Percentiles rank a stretch among this genome's conserved stretches.
These are phyloP conservation scores for Lactarius psammicola DNA, from an alignment of 768 basidiomycete species.

Conservation along the genomic window DNA sequence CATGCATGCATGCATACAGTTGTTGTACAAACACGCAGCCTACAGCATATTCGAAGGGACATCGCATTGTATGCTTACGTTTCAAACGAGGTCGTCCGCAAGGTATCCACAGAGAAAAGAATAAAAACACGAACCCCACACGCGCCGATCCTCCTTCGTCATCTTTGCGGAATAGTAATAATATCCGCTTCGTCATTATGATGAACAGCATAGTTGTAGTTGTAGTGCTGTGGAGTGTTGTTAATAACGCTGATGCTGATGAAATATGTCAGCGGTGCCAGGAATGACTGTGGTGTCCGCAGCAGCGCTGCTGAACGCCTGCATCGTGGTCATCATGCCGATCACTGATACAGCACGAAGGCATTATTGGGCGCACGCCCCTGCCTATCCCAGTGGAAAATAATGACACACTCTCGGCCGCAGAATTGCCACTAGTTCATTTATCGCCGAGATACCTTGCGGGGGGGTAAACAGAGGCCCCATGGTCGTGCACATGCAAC, in stretches of 20 bases:
- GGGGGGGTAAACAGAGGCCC: constrained; percentile 4
- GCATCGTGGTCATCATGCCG: constrained; percentile 17
- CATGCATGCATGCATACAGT: not conserved
- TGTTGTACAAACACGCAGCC: not conserved
- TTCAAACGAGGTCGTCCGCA: constrained; percentile 12
- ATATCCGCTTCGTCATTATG: not conserved
- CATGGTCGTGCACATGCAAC: not conserved
- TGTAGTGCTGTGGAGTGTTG: not conserved
- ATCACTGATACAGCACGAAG: constrained; percentile 3
- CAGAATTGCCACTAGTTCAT: constrained; percentile 8
- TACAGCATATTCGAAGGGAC: not conserved
- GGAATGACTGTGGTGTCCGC: not conserved
- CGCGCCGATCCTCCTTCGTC: constrained; percentile 18
- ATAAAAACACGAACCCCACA: constrained; percentile 11
- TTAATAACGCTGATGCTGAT: constrained; percentile 1
- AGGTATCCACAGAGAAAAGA: constrained; percentile 5
- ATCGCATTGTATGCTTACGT: constrained; percentile 1
- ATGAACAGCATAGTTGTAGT: constrained; percentile 8
- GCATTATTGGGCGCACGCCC: not conserved
- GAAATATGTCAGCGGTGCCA: not conserved
- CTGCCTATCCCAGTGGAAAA: constrained; percentile 2
- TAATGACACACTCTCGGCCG: constrained; percentile 5
- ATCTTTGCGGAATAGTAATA: not conserved
- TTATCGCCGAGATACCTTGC: not conserved
- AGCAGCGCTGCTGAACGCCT: constrained; percentile 1